Evolutionary conservation across 1,284 basidiomycete species (phyloP).

Genomic region (Laetiporus sulphureus): DNA sequence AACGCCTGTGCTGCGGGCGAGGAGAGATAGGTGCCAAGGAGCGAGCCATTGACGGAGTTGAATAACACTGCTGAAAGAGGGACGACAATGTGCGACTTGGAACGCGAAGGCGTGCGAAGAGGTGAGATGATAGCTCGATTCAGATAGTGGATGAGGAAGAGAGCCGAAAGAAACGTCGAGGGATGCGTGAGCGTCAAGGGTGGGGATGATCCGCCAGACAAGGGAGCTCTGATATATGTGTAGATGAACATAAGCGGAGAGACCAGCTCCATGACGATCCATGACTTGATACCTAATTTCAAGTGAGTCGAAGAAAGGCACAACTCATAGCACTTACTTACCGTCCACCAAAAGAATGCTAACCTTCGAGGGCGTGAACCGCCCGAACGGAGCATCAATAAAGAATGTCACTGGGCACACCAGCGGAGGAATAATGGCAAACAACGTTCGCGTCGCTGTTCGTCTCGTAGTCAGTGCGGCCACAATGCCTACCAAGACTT

Average conservation of each 20-base stretch:
- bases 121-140: constrained; percentile 84
- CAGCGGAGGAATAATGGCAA: constrained; percentile 23
- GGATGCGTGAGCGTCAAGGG: constrained; percentile 30
- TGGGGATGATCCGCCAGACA: constrained; percentile 25
- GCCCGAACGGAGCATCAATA: constrained; percentile 70
- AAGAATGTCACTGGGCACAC: constrained; percentile 31
- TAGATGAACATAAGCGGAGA: constrained; percentile 57
- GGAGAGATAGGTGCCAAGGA: constrained; percentile 66
- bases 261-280: constrained; percentile 86
- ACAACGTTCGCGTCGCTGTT: constrained; percentile 29
- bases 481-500: not conserved
- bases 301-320: not conserved
- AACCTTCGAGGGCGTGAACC: constrained; percentile 50
- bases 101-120: constrained; percentile 75
- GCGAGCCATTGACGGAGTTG: constrained; percentile 69
- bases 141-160: constrained; percentile 75
- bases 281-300: constrained; percentile 44
- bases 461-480: not conserved
- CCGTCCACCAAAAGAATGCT: constrained; percentile 51
- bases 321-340: constrained; percentile 12
- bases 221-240: constrained; percentile 43
- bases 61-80: constrained; percentile 53
- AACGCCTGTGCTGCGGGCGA: constrained; percentile 41
- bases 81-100: constrained; percentile 69
- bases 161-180: constrained; percentile 46